Evolutionary conservation across 2,329 filamentous ascomycete genomes (phyloP).

Genomic region (Cladosporium halotolerans): DNA sequence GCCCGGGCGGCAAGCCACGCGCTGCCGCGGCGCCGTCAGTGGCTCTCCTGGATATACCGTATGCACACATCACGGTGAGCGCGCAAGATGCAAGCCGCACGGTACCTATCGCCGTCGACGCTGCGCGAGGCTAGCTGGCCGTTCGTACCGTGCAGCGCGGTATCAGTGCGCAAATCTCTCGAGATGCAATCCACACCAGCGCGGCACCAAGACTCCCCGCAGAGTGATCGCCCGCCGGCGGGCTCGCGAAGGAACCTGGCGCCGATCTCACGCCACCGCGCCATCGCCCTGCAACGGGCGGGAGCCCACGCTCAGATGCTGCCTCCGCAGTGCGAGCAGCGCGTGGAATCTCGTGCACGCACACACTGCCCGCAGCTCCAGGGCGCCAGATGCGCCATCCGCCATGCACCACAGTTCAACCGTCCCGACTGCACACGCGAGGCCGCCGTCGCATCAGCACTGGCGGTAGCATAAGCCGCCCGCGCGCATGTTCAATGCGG

Average conservation of each 20-base stretch:
- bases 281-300: background rate
- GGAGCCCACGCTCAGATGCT: background rate
- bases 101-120: too few relatives aligned
- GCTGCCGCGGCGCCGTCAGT: too few relatives aligned
- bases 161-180: background rate
- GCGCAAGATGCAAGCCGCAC: too few relatives aligned
- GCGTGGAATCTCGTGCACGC: too few relatives aligned
- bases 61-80: too few relatives aligned
- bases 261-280: constrained; percentile 5
- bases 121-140: too few relatives aligned
- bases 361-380: too few relatives aligned
- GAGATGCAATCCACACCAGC: background rate
- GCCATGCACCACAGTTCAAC: background rate
- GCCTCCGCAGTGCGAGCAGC: too few relatives aligned
- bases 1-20: too few relatives aligned
- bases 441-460: background rate
- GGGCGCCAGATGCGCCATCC: too few relatives aligned
- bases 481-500: background rate
- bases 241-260: background rate
- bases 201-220: background rate
- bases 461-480: background rate
- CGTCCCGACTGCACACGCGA: background rate
- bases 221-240: constrained; percentile 2
- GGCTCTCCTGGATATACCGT: too few relatives aligned
- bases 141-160: background rate